Conservation (phyloP, 1,284 basidiomycete genomes). For the Ustilago curta region DNA sequence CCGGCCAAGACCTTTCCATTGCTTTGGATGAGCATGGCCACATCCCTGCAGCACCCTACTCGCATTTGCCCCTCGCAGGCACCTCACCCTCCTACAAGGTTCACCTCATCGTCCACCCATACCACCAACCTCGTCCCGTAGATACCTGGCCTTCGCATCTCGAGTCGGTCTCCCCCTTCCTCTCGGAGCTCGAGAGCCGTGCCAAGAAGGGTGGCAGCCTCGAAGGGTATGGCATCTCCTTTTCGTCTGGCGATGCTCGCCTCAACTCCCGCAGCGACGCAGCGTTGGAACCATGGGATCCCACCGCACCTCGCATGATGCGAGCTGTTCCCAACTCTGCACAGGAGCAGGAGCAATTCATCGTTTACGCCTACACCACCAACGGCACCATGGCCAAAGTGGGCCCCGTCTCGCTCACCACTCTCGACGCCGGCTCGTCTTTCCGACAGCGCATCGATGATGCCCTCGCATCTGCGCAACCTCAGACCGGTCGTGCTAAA, state of each 20-base stretch:
- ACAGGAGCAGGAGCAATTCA: conserved; percentile 55
- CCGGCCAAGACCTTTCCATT: conserved; percentile 44
- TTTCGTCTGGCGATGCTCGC: conserved; percentile 45
- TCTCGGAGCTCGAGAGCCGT: conserved; percentile 60
- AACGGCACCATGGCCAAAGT: conserved; percentile 54
- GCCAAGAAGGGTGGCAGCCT: conserved; percentile 52
- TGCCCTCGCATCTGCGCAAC: conserved; percentile 30
- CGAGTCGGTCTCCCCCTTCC: conserved; percentile 55
- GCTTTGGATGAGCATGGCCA: conserved; percentile 52
- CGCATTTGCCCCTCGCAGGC: conserved; percentile 53
- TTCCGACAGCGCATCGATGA: conserved; percentile 36
- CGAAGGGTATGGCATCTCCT: conserved; percentile 58
- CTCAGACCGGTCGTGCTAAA: conserved; percentile 36
- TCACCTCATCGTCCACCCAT: conserved; percentile 60
- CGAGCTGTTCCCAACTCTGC: conserved; percentile 51
- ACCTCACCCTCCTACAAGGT: conserved; percentile 60
- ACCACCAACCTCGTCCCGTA: conserved; percentile 31
- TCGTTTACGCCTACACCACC: conserved; percentile 52
- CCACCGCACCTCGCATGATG: conserved; percentile 49
- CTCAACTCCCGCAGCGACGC: neutral
- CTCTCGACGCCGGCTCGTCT: conserved; percentile 42
- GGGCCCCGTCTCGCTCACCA: conserved; percentile 55
- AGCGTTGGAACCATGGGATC: conserved; percentile 53
- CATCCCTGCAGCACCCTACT: conserved; percentile 60
- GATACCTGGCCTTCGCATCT: conserved; percentile 61